Base-by-base conservation (phyloP, 768 basidiomycete species). In the Pleurotus pulmonarius region DNA sequence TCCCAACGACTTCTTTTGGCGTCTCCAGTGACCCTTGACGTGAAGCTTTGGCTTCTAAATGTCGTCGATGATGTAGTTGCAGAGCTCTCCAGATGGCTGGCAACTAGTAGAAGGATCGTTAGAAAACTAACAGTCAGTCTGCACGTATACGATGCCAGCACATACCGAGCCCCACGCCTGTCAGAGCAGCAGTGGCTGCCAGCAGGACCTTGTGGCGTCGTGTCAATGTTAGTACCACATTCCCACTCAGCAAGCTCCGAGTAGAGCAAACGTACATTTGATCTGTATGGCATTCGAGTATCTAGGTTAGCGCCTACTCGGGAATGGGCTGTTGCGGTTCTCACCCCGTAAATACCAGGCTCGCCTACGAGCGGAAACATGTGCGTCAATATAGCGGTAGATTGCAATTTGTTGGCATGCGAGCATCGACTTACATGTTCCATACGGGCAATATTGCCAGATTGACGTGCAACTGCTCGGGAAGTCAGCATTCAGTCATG, bases 171-270 rank as follows among this genome's bases (percentile, higher is more conserved):
- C 7, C 49, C 49, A 15, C 16, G 47, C 25, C 18, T 38, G 26
- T 51, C 49, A n/a, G 16, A 51, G 49, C 49, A 51, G 29, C 49
- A 51, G 22, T 51, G 49, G 29, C 49, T 51, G 29, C 37, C 49
- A n/a, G 20, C 16, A 16, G 34, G 49, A 38, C 49, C 49, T 51
- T 20, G 20, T 20, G 20, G 22, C 15, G n/a, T 8, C 13, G 26
- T 8, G 24, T 38, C 26, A 51, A 16, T 18, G 9, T n/a, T n/a
- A 45, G 44, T 5, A 5, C 11, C 44, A 7, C 15, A 6, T 15
- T 48, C 34, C n/a, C 15, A 51, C 16, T 13, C 4, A 20, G 24
- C 15, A 6, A 26, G 25, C 7, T 15, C 16, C 9, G 25, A 8
- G 12, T n/a, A 11, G 18, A 38, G 16, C 3, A 11, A 16, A 37